phyloP scores from a whole-genome alignment of 78 protist genomes.

The Dictyostelium firmibasis region DNA sequence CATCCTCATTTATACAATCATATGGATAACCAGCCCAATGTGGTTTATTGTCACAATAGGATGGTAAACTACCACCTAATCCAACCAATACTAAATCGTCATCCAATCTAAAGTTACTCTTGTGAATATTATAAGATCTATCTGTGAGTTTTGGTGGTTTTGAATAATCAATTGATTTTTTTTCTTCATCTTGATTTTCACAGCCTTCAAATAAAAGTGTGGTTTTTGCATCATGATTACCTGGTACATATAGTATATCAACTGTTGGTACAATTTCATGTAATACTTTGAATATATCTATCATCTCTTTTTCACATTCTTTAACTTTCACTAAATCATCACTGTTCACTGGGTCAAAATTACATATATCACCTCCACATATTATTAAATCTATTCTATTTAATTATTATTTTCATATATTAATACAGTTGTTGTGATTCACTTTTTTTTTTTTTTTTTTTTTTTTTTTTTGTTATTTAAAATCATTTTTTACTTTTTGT shows the following conservation, averaged over 20 bases:
- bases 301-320: constrained; percentile 63
- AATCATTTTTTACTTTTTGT: neutral
- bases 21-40: constrained; percentile 66
- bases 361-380: constrained; percentile 53
- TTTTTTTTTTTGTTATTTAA: neutral
- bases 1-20: neutral
- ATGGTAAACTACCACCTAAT: constrained; percentile 62
- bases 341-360: constrained; percentile 37
- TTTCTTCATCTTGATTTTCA: neutral
- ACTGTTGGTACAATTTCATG: neutral
- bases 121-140: constrained; percentile 14
- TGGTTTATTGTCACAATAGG: constrained; percentile 1
- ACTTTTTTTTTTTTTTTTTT: neutral
- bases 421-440: neutral
- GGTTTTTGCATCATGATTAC: constrained; percentile 64
- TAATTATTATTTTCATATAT: neutral
- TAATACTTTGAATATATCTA: neutral
- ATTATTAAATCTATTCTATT: constrained; percentile 32
- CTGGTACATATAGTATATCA: constrained; percentile 37
- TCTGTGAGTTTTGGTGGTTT: neutral
- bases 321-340: neutral
- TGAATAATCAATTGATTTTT: too few relatives aligned
- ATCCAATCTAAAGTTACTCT: neutral
- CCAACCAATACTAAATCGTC: constrained; percentile 41
- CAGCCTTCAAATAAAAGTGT: neutral